A percentile compares a stretch with the other conserved stretches of the same genome.
Conservation (phyloP, 345 rosid genomes). For the Microcos paniculata region DNA sequence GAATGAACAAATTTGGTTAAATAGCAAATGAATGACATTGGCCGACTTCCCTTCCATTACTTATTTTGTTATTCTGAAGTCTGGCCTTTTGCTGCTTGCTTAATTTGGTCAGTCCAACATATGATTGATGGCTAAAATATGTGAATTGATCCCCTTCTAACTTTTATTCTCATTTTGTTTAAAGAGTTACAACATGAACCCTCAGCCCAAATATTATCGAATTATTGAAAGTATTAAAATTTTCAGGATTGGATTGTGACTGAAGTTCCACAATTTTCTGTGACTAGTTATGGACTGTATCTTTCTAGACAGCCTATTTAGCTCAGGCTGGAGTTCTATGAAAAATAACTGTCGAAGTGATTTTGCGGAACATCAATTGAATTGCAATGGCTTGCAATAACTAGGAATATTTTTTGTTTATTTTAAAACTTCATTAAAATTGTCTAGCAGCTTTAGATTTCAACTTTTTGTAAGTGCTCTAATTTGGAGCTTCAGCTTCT, state of each 20-base stretch:
- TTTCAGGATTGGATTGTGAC: no score
- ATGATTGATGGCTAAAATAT: neutral
- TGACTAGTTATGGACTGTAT: neutral
- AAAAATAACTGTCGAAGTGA: no score
- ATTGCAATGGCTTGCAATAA: neutral
- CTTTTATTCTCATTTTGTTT: no score
- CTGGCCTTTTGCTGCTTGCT: neutral
- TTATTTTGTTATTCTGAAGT: no score
- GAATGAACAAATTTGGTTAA: no score
- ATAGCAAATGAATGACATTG: no score
- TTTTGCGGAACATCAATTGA: neutral
- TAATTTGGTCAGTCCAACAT: neutral
- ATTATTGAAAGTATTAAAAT: neutral
- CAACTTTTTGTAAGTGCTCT: neutral
- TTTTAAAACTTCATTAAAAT: neutral
- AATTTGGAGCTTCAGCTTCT: neutral
- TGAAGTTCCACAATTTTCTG: neutral
- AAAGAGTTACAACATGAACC: neutral
- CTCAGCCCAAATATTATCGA: neutral
- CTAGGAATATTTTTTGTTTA: neutral
- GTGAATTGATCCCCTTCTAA: neutral
- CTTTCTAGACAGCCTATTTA: neutral
- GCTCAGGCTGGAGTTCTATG: neutral
- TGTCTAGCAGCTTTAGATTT: neutral
- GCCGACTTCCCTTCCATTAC: no score